Conservation (phyloP, 2,329 filamentous ascomycete genomes). For the Achaetomium macrosporum region DNA sequence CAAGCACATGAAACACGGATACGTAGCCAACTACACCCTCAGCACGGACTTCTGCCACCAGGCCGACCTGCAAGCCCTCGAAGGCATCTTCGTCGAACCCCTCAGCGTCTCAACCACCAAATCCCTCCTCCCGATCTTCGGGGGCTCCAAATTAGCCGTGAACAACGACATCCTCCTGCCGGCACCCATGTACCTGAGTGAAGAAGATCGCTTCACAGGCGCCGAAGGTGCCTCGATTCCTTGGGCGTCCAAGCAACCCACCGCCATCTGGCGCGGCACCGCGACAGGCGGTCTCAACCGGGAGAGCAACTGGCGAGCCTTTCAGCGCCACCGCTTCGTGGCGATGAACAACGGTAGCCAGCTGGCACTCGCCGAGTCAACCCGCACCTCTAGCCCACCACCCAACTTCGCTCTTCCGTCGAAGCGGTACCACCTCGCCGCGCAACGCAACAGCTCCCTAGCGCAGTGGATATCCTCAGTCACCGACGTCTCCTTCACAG, state of each 20-base stretch:
- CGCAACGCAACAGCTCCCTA: slow-evolving; percentile 25
- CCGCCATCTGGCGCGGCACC: slow-evolving; percentile 60
- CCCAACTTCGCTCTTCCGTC: slow-evolving; percentile 51
- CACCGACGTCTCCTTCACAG: slow-evolving; percentile 48
- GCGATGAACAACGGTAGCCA: slow-evolving; percentile 64
- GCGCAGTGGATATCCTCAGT: slow-evolving; percentile 45
- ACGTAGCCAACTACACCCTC: slow-evolving; percentile 55
- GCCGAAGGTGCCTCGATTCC: slow-evolving; percentile 45
- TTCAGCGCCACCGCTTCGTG: slow-evolving; percentile 70
- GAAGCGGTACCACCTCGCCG: slow-evolving; percentile 34
- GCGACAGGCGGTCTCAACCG: slow-evolving; percentile 59
- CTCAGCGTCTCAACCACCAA: slow-evolving; percentile 51
- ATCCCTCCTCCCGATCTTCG: slow-evolving; percentile 58
- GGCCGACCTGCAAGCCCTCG: slow-evolving; percentile 55
- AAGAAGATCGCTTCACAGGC: slow-evolving; percentile 57
- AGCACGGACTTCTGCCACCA: slow-evolving; percentile 61
- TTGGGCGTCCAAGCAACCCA: slow-evolving; percentile 53
- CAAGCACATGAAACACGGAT: slow-evolving; percentile 50
- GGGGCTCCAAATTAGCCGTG: slow-evolving; percentile 61
- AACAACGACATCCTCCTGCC: slow-evolving; percentile 68
- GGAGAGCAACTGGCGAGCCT: slow-evolving; percentile 60
- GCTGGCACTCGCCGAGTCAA: slow-evolving; percentile 44
- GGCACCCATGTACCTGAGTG: slow-evolving; percentile 62
- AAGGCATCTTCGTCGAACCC: slow-evolving; percentile 60
- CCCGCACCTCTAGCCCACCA: slow-evolving; percentile 27